Percentiles rank a stretch among this genome's conserved stretches.
Evolutionary conservation across 345 rosid genomes (phyloP).

Genomic region (Trapa incisa): DNA sequence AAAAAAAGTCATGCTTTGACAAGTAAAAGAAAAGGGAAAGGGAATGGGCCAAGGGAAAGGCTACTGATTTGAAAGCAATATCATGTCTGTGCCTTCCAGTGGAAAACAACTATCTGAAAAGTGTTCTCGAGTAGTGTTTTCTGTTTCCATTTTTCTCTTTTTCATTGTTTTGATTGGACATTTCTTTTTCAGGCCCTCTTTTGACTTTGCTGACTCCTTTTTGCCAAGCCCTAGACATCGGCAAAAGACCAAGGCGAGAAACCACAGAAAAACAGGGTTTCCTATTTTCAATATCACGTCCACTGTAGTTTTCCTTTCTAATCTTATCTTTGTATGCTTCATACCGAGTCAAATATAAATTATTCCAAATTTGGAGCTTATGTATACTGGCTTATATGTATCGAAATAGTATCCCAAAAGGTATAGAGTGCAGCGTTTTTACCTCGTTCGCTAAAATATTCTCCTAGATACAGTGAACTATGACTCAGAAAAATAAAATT

Average conservation of each 20-base stretch:
- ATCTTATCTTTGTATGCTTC: no score
- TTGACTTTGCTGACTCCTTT: conserved; percentile 4
- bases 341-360: no score
- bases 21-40: neutral
- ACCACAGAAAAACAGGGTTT: neutral
- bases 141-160: neutral
- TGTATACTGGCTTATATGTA: no score
- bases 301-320: neutral
- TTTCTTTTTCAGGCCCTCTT: neutral
- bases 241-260: neutral
- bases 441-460: no score
- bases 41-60: neutral
- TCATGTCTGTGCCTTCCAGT: conserved; percentile 13
- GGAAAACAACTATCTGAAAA: conserved; percentile 11
- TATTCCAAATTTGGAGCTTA: no score
- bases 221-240: neutral
- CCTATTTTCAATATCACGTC: neutral
- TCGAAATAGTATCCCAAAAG: no score
- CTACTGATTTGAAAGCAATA: conserved; percentile 9
- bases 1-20: neutral
- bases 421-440: no score
- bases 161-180: no score
- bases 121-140: conserved; percentile 9
- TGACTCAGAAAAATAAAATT: no score
- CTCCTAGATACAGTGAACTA: no score